Evolutionary conservation across 768 basidiomycete species (phyloP), one percentile per base, ranked within the genome.

Genomic region (Leccinum sublutescens): DNA sequence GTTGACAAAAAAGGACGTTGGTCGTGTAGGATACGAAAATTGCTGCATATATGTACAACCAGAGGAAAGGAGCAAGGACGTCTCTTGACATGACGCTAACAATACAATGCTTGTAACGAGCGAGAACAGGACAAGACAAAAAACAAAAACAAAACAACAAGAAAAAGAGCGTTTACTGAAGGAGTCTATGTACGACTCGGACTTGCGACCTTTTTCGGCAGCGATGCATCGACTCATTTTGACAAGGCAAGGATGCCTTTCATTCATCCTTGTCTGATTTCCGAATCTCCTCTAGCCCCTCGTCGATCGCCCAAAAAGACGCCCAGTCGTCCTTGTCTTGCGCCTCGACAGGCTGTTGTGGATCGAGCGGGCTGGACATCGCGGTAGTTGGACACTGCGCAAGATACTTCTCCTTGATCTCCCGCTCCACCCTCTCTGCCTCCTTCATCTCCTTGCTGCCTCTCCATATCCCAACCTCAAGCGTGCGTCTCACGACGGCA

Each of bases 381-480:
- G 58, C 58, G 5, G 55, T 59, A 31, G 55, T 49, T 4, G 63
- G 54, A 50, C 63, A 64, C 49, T 65, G 64, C 52, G 65, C 63
- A 25, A 76, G 69, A 55, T 79, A 79, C 60, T 74, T 69, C 55
- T 77, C 73, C 72, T 82, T 83, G 61, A 85, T 75, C 63, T 78
- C 75, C 63, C 79, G 77, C 71, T 89, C 86, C 67, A 80, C 77
- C 61, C 74, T 73, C 64, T 86, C 81, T 43, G 81, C 74, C 65
- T 81, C 79, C 56, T 78, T 78, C 61, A 85, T 84, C 70, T 92
- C 94, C 45, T 75, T 71, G 59, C 87, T 88, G 2, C 84, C 86
- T 51, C 80, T 78, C 94, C 93, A 96, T 61, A 89, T 74, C n/a
- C 88, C 73, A 66, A 85, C 80, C 73, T 91, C 86, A 21, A 95